A percentile compares a stretch with the other conserved stretches of the same genome.
phyloP scores from a whole-genome alignment of 2,329 filamentous ascomycete species.

The Microascus cirrosus region DNA sequence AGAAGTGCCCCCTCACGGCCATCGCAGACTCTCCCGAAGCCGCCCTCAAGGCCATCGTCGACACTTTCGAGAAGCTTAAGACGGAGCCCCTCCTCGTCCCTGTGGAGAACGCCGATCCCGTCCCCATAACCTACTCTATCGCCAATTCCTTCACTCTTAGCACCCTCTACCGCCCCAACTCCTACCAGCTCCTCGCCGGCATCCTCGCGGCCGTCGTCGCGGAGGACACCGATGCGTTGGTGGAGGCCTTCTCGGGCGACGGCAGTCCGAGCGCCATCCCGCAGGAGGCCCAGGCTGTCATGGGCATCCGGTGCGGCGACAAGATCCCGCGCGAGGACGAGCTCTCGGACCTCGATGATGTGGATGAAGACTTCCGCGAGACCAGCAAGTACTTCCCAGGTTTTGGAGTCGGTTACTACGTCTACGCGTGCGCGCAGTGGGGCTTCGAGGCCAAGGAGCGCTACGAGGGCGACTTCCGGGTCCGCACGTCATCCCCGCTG shows the following conservation, averaged over 20 bases:
- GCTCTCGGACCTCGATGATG: neutral
- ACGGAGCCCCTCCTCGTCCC: constrained; percentile 30
- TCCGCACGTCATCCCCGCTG: constrained; percentile 28
- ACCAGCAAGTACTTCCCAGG: constrained; percentile 17
- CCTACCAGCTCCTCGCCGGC: constrained; percentile 28
- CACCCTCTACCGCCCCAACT: constrained; percentile 31
- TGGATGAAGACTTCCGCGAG: neutral
- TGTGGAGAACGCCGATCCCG: constrained; percentile 27
- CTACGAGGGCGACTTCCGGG: constrained; percentile 15
- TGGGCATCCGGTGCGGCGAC: constrained; percentile 28
- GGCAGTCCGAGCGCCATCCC: constrained; percentile 11
- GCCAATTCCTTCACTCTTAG: constrained; percentile 29
- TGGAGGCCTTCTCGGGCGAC: constrained; percentile 16
- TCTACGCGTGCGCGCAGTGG: constrained; percentile 24
- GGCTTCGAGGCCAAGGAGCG: constrained; percentile 16
- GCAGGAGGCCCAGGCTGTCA: constrained; percentile 24
- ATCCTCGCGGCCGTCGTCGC: constrained; percentile 29
- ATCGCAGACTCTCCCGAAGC: constrained; percentile 20
- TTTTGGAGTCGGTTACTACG: constrained; percentile 4
- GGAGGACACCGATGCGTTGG: constrained; percentile 32
- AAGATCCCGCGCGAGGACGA: constrained; percentile 13
- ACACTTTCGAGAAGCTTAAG: constrained; percentile 28
- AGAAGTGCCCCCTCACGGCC: constrained; percentile 27
- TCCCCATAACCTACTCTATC: constrained; percentile 37
- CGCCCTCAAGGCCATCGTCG: constrained; percentile 25